Evolutionary conservation across 176 grass and related monocot species (phyloP), one percentile per base, ranked within the genome.

Genomic region (Dactylis glomerata): DNA sequence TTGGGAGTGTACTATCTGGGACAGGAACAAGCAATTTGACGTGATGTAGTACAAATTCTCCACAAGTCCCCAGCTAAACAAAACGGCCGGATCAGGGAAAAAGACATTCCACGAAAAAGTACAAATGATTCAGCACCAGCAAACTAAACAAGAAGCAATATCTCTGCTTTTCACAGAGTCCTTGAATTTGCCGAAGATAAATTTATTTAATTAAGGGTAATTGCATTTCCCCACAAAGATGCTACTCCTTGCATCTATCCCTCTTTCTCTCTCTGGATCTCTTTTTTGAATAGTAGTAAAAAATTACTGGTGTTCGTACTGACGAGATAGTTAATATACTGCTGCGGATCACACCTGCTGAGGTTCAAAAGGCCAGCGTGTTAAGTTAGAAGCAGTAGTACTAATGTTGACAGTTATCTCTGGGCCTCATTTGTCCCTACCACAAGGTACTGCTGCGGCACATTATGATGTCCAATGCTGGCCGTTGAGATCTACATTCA

Each of bases 41-140:
- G 38, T 24, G 64, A 32, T 10, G 63, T 20, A 16, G 78, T 51
- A 52, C 63, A 12, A 1, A 66, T 15, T 28, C 3, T 20, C 45
- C 57, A 47, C 73, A 33, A 54, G 47, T 76, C 47, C 73, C 71
- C 28, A 74, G 44, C 42, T 49, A 31, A 49, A 28, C 70, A 31
- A 23, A 31, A 1, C 64, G 12, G 9, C 65, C 14, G 11, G 2
- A 49, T 73, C 34, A 32, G 37, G 63, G 22, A 55, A 56, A 65
- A 82, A 67, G 81, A 83, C 81, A 83, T 83, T 73, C 51, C 81
- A 4, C 4, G 74, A 3, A 33, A 44, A 59, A 46, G 68, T 73
- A 83, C 81, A 45, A 46, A 73, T 16, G 26, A 73, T 56, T 38
- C 66, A 16, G 52, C 36, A 70, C 50, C 15, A 70, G 36, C 10